Evolutionary conservation across 1,139 yeast species (phyloP), one percentile per base, ranked within the genome.

Genomic region (Saccharomyces hybrid): DNA sequence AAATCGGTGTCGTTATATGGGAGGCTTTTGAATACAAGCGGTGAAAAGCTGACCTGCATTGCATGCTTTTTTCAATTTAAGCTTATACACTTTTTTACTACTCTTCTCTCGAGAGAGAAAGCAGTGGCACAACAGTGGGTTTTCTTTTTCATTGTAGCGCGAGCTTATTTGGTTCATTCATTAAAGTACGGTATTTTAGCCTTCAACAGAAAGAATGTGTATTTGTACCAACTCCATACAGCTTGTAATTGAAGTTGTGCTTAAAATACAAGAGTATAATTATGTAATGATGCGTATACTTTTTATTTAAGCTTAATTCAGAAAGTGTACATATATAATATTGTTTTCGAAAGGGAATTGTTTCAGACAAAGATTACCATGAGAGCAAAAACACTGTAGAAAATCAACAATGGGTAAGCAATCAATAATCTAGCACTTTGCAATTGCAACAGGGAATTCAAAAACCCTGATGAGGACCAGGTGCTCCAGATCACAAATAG

Each of bases 401-500:
- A 93, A 75, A 93, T 83, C 16, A 88, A 85, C 65, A 93, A 77
- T 1, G 99, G 99, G 70, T 95, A 93, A 1, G 98, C 99, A 59
- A 93, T 88, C 61, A 93, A 79, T 7, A 88, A 85, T 65, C 99
- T 81, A 62, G 93, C 96, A 63, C 90, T 88, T 55, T 86, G 84
- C 59, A 95, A 77, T 65, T 84, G 88, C 65, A 93, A 76, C 34
- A 88, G 91, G 9, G 93, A 82, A 57, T 90, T 96, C 64, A 95
- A 88, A 67, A 93, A 88, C 1, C 97, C 98, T 16, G 96, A 87
- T 0, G 98, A 90, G 1, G 97, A 84, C 73, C 84, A 86, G 0
- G 99, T 90, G 70, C 97, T 88, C 98, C 99, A 93, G 38, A 79
- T 71, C n/a, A 91, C 90, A 14, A 91, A 83, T 47, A 88, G 61